A percentile compares a stretch with the other conserved stretches of the same genome.
Conservation (phyloP, 1,139 yeast species). For the Yamadazyma trypodendri region DNA sequence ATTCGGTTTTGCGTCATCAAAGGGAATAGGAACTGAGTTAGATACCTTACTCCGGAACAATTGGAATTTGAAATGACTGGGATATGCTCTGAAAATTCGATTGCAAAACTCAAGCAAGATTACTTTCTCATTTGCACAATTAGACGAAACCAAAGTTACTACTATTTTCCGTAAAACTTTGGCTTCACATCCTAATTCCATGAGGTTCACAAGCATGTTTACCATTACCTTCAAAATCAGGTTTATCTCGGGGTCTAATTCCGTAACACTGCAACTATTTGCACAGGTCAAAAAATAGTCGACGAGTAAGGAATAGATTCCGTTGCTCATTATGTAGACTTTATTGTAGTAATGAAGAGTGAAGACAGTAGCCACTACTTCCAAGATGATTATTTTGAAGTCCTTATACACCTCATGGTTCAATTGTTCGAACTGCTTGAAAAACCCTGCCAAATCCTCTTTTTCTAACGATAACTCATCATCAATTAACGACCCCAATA, state of each 20-base stretch:
- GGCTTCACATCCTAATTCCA: slow-evolving; percentile 39
- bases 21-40: slow-evolving; percentile 25
- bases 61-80: slow-evolving; percentile 31
- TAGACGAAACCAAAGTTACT: slow-evolving; percentile 16
- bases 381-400: slow-evolving; percentile 32
- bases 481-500: slow-evolving; percentile 15
- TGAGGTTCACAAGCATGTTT: slow-evolving; percentile 25
- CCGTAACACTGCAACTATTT: neutral
- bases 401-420: slow-evolving; percentile 28
- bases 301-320: slow-evolving; percentile 23
- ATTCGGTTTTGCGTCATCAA: slow-evolving; percentile 18
- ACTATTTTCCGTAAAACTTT: slow-evolving; percentile 21
- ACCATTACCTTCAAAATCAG: slow-evolving; percentile 20
- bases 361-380: slow-evolving; percentile 25
- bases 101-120: slow-evolving; percentile 26
- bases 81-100: slow-evolving; percentile 22
- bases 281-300: slow-evolving; percentile 16
- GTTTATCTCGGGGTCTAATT: slow-evolving; percentile 9
- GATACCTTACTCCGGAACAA: slow-evolving; percentile 22
- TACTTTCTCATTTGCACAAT: slow-evolving; percentile 15
- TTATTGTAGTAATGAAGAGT: slow-evolving; percentile 26
- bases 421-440: slow-evolving; percentile 18
- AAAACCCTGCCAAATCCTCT: slow-evolving; percentile 15
- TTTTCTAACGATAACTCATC: slow-evolving; percentile 6
- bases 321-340: slow-evolving; percentile 20